Conservation (phyloP, 1,284 basidiomycete genomes). For the Pterulicium gracile region DNA sequence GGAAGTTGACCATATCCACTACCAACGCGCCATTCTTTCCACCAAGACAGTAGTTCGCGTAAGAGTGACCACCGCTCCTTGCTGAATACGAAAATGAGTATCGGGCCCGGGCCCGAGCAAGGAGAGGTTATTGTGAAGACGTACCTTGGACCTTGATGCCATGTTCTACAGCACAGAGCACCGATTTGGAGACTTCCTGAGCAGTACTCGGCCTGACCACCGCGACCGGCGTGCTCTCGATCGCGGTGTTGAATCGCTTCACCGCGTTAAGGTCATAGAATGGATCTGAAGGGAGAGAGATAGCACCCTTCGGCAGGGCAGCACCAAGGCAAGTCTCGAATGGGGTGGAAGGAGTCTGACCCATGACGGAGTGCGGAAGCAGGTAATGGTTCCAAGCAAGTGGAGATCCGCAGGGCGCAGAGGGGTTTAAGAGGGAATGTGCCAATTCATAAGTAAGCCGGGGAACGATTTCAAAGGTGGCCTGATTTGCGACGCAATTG, state of each 20-base stretch:
- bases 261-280: conserved; percentile 11
- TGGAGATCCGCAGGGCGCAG: not conserved
- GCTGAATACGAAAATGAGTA: not conserved
- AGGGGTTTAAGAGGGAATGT: too few relatives aligned
- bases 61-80: conserved; percentile 11
- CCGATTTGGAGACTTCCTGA: conserved; percentile 8
- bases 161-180: conserved; percentile 11
- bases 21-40: conserved; percentile 13
- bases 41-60: conserved; percentile 11
- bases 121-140: not conserved
- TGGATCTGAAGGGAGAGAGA: conserved; percentile 10
- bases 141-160: conserved; percentile 10
- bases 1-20: conserved; percentile 12
- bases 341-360: conserved; percentile 7
- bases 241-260: conserved; percentile 11
- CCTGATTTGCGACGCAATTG: too few relatives aligned
- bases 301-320: conserved; percentile 9
- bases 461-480: too few relatives aligned
- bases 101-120: not conserved
- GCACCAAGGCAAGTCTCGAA: conserved; percentile 12
- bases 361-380: too few relatives aligned
- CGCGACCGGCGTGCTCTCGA: conserved; percentile 10
- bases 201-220: conserved; percentile 10
- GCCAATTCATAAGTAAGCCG: too few relatives aligned
- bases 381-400: too few relatives aligned